phyloP scores from a whole-genome alignment of 2,329 filamentous ascomycete genomes.

The Uncinocarpus reesii region DNA sequence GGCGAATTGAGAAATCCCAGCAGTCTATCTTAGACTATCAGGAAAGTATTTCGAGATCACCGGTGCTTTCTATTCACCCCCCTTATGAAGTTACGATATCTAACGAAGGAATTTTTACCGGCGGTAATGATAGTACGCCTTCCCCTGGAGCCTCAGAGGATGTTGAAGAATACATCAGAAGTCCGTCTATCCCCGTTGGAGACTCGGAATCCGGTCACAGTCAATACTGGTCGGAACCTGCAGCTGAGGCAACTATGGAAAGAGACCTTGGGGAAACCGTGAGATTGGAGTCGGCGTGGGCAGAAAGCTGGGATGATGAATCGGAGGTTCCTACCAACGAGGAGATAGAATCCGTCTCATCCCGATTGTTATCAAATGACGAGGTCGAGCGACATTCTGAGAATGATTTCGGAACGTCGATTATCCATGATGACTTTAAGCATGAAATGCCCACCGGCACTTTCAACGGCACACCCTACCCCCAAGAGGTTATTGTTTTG shows the following conservation, averaged over 20 bases:
- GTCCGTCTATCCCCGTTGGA: background rate
- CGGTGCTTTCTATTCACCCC: background rate
- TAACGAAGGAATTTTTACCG: background rate
- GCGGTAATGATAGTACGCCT: background rate
- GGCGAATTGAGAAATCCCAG: background rate
- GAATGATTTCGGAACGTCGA: background rate
- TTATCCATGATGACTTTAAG: too few species aligned
- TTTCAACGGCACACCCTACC: conserved; percentile 14
- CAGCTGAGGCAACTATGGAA: background rate
- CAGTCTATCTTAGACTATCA: background rate
- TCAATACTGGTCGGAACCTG: background rate
- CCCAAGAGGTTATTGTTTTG: conserved; percentile 33
- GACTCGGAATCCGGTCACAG: background rate
- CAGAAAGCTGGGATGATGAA: background rate
- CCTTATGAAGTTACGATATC: background rate
- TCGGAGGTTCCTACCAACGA: background rate
- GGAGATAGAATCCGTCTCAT: background rate
- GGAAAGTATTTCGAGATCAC: background rate
- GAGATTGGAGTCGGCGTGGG: background rate
- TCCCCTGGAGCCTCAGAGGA: background rate
- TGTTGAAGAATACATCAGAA: background rate
- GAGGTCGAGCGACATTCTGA: background rate
- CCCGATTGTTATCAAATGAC: background rate
- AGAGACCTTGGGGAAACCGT: background rate
- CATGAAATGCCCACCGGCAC: background rate